Evolutionary conservation across 805 yeast genomes (phyloP).

Genomic region (Starmerella cellae): DNA sequence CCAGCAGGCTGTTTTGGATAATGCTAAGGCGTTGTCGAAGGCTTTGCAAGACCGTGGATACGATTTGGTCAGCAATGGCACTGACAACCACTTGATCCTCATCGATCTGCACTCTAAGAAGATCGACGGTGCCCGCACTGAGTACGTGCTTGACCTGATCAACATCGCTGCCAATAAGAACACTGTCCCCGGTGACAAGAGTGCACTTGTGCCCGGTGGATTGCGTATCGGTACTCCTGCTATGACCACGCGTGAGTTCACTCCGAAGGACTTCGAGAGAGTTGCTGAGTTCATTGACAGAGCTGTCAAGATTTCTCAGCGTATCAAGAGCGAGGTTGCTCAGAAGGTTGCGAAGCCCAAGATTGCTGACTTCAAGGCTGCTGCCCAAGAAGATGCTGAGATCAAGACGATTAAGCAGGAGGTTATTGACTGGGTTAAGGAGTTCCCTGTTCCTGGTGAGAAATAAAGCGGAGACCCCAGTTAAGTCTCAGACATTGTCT

Average conservation of each 20-base stretch:
- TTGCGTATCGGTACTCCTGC: constrained; percentile 97
- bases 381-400: constrained; percentile 45
- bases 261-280: constrained; percentile 58
- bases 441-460: constrained; percentile 62
- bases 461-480: constrained; percentile 1
- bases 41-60: constrained; percentile 54
- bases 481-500: not conserved
- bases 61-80: constrained; percentile 78
- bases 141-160: constrained; percentile 72
- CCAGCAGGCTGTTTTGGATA: constrained; percentile 69
- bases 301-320: constrained; percentile 59
- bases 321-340: constrained; percentile 52
- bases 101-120: constrained; percentile 65
- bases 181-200: constrained; percentile 91
- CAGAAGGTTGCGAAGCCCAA: constrained; percentile 43
- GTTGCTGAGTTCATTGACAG: constrained; percentile 69
- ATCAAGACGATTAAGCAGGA: constrained; percentile 50
- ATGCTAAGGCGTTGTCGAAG: constrained; percentile 64
- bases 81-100: constrained; percentile 86
- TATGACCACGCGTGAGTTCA: constrained; percentile 92
- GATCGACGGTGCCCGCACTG: constrained; percentile 93
- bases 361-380: constrained; percentile 55
- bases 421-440: constrained; percentile 57
- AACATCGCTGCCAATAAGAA: constrained; percentile 94
- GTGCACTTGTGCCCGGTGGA: constrained; percentile 94